Evolutionary conservation across 2,329 filamentous ascomycete genomes (phyloP), one percentile per base, ranked within the genome.

Genomic region (Xylaria polymorpha): DNA sequence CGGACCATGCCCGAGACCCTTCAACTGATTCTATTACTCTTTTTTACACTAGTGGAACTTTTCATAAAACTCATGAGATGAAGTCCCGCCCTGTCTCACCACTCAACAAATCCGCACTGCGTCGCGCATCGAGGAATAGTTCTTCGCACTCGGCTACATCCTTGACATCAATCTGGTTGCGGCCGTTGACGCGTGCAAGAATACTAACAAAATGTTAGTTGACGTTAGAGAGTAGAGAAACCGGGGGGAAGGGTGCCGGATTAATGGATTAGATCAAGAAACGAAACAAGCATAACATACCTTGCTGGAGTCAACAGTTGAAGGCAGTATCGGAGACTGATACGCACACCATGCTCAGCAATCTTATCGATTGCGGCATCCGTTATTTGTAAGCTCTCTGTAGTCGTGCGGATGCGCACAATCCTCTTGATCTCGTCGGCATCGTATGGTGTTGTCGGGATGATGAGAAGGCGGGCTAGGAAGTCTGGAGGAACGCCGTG

Each of bases 401-500:
- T 95, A 72, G 90, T 90, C 46, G 94, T 90, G 59, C 96, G 91
- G 76, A 97, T 90, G 74, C 91, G 88, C 76, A 98, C 91, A 81
- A 99, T 99, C 70, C 91, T 90, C 83, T 94, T 94, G 80, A 99
- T 97, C 83, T 99, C 96, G 18, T 94, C 90, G 50, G 90, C 88
- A 70, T 91, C 88, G 83, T 98, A 99, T 12, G 94, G 91, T 75
- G 94, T 92, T 20, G 96, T 99, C 53, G 96, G 96, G 77, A 99
- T 91, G 83, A 99, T 98, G 78, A 99, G 92, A 64, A 99, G 89
- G 69, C 96, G 94, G 64, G 93, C 92, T 64, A 99, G 88, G 74
- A 99, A 94, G 81, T 99, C 96, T 10, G 95, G 90, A 18, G 96
- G 96, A 74, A 99, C 91, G 78, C 96, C 96, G 83, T 99, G 96